phyloP scores from a whole-genome alignment of 2,329 filamentous ascomycete species.

The Pseudogymnoascus sp. region DNA sequence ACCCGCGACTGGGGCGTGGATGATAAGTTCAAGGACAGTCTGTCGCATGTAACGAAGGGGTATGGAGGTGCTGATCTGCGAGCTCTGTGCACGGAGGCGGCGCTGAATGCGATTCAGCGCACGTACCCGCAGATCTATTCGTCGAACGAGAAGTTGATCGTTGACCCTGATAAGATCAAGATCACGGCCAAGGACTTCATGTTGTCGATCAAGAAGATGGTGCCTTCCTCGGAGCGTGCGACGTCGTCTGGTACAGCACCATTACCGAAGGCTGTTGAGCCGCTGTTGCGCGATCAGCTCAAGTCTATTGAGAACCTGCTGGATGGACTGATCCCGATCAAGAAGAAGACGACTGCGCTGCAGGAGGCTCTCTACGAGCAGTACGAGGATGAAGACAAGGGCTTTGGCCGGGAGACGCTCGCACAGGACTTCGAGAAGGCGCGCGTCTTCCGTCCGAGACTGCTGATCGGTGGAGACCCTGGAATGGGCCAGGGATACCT shows the following conservation, averaged over 20 bases:
- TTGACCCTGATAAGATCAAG: constrained; percentile 75
- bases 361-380: constrained; percentile 92
- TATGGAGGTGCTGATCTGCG: constrained; percentile 94
- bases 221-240: constrained; percentile 88
- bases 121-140: constrained; percentile 95
- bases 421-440: constrained; percentile 75
- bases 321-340: constrained; percentile 70
- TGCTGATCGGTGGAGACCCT: constrained; percentile 70
- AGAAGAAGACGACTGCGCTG: constrained; percentile 78
- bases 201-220: constrained; percentile 91
- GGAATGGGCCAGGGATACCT: constrained; percentile 96
- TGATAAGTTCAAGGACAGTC: constrained; percentile 67
- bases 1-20: constrained; percentile 88
- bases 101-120: constrained; percentile 88
- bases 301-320: constrained; percentile 59
- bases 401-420: constrained; percentile 74
- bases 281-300: constrained; percentile 68
- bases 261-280: constrained; percentile 70
- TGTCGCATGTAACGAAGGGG: constrained; percentile 86
- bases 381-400: constrained; percentile 70
- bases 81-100: constrained; percentile 90
- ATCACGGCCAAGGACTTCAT: constrained; percentile 94
- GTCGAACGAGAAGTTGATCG: constrained; percentile 80
- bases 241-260: constrained; percentile 76
- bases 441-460: constrained; percentile 77